A percentile compares a stretch with the other conserved stretches of the same genome.
Evolutionary conservation across 495 filamentous ascomycete genomes (phyloP).

Genomic region (Aspergillus incahuasiensis): DNA sequence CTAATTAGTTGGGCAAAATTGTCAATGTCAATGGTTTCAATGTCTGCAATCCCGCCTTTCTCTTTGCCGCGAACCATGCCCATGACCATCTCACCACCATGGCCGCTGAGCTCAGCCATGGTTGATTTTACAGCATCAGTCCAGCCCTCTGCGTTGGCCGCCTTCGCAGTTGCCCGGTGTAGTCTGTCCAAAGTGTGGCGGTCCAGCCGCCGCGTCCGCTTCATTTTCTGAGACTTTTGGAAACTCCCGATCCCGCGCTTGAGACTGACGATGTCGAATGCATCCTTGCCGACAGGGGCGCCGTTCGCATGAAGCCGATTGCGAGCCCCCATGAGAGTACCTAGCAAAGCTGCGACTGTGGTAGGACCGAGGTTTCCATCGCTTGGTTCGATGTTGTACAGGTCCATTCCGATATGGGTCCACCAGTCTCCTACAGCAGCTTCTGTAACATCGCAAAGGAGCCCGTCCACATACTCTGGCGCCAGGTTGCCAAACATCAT

Average conservation of each 20-base stretch:
- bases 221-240: constrained; percentile 82
- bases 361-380: constrained; percentile 91
- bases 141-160: constrained; percentile 76
- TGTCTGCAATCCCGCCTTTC: constrained; percentile 82
- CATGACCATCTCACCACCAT: constrained; percentile 89
- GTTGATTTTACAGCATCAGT: constrained; percentile 92
- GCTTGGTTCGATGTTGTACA: constrained; percentile 84
- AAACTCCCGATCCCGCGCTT: constrained; percentile 83
- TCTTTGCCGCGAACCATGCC: constrained; percentile 86
- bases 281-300: constrained; percentile 84
- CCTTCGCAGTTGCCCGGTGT: constrained; percentile 79
- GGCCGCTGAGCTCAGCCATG: constrained; percentile 90
- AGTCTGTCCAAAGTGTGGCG: constrained; percentile 75
- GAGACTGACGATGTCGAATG: constrained; percentile 76
- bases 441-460: constrained; percentile 91
- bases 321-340: constrained; percentile 81
- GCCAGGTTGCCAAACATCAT: constrained; percentile 83
- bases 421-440: constrained; percentile 92
- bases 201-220: constrained; percentile 72
- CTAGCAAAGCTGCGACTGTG: constrained; percentile 82
- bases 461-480: constrained; percentile 85
- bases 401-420: constrained; percentile 85
- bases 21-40: constrained; percentile 88
- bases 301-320: constrained; percentile 79
- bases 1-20: constrained; percentile 69